Conservation (phyloP, 2,329 filamentous ascomycete species). For the Fusarium equiseti region DNA sequence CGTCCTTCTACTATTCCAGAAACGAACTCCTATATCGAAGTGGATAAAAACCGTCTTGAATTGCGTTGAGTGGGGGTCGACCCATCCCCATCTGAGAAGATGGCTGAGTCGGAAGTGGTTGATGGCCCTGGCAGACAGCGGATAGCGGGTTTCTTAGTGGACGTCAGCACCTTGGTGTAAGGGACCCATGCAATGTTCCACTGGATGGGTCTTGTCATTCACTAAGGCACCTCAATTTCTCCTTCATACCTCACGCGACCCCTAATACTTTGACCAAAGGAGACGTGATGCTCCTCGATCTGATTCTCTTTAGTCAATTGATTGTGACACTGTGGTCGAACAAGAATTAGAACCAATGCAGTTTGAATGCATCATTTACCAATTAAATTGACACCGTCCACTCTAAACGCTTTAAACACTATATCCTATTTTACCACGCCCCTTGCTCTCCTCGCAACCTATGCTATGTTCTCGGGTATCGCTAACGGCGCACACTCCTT, state of each 20-base stretch:
- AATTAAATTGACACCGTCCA: constrained; percentile 14
- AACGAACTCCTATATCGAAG: constrained; percentile 40
- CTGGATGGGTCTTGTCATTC: constrained; percentile 4
- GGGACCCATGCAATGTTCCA: constrained; percentile 13
- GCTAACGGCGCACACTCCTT: constrained; percentile 31
- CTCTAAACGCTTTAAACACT: constrained; percentile 25
- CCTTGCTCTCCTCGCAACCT: constrained; percentile 13
- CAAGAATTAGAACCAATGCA: neutral
- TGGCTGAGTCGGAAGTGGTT: constrained; percentile 35
- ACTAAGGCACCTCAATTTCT: constrained; percentile 25
- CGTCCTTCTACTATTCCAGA: constrained; percentile 25
- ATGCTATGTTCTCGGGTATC: constrained; percentile 41
- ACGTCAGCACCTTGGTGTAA: constrained; percentile 6
- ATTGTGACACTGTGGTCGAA: neutral
- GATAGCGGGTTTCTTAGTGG: constrained; percentile 29
- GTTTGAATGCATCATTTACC: constrained; percentile 11
- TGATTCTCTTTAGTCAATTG: neutral
- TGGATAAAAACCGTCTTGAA: constrained; percentile 30
- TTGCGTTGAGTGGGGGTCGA: constrained; percentile 36
- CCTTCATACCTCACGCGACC: constrained; percentile 37
- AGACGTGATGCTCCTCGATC: neutral
- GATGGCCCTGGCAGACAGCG: constrained; percentile 28
- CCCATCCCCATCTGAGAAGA: constrained; percentile 24
- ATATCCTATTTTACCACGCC: constrained; percentile 25
- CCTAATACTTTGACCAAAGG: constrained; percentile 2